Conservation (phyloP, 805 yeast species). For the Lachancea quebecensis region DNA sequence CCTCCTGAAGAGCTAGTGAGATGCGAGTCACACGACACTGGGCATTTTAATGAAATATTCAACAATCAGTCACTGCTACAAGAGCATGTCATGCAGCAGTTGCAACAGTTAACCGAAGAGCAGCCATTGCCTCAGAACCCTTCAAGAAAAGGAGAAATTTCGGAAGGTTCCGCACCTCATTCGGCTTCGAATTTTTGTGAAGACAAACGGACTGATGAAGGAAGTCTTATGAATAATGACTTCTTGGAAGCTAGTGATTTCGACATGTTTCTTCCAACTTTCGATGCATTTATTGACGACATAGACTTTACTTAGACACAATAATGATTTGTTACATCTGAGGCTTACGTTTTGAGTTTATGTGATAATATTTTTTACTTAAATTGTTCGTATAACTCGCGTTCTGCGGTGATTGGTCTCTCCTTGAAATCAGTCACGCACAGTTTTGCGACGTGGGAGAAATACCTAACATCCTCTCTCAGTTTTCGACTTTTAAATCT, state of each 20-base stretch:
- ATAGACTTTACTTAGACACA: background rate
- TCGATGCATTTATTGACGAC: constrained; percentile 1
- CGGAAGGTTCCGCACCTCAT: too few species aligned
- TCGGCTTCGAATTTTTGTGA: too few species aligned
- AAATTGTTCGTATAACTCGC: background rate
- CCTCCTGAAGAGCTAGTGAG: background rate
- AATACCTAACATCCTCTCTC: constrained; percentile 15
- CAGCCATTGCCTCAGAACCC: background rate
- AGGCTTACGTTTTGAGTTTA: background rate
- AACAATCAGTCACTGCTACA: constrained; percentile 7
- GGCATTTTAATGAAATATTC: constrained; percentile 9
- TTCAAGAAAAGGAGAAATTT: background rate
- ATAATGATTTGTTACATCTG: background rate
- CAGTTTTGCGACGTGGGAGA: constrained; percentile 16
- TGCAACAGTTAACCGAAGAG: constrained; percentile 8
- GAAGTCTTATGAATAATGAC: background rate
- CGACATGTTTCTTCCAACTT: constrained; percentile 2
- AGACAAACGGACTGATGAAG: background rate
- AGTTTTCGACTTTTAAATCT: constrained; percentile 14
- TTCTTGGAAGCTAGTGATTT: background rate
- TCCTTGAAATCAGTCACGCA: constrained; percentile 18
- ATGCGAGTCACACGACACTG: background rate
- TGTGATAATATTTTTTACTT: background rate
- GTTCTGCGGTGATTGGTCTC: constrained; percentile 1
- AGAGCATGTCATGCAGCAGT: constrained; percentile 10